Evolutionary conservation across 2,329 filamentous ascomycete genomes (phyloP).

Genomic region (Aspergillus fumigatiaffinis): DNA sequence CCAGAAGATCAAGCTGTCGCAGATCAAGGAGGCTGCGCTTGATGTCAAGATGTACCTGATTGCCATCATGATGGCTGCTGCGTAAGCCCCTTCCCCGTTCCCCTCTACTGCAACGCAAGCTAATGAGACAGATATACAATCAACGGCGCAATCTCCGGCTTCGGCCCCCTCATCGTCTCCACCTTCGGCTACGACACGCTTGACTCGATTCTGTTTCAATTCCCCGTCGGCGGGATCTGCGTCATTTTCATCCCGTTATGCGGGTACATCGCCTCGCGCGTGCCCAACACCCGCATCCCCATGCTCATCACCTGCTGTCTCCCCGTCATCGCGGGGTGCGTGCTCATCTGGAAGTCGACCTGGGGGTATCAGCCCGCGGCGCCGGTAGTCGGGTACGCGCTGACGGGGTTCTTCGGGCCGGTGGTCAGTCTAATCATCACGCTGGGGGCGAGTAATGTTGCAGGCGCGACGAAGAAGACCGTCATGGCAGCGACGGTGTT

Average conservation of each 20-base stretch:
- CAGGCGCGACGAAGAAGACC: conserved; percentile 73
- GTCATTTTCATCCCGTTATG: conserved; percentile 63
- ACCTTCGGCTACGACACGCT: conserved; percentile 65
- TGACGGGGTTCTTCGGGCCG: conserved; percentile 69
- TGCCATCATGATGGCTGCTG: conserved; percentile 64
- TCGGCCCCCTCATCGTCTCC: conserved; percentile 67
- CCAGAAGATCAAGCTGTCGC: conserved; percentile 55
- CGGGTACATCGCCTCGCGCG: conserved; percentile 59
- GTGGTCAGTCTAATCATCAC: conserved; percentile 62
- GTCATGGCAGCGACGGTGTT: conserved; percentile 72
- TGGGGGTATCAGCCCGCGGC: conserved; percentile 63
- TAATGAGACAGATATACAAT: conserved; percentile 55
- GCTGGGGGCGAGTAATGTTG: conserved; percentile 64
- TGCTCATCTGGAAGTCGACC: conserved; percentile 66
- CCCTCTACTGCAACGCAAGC: neutral
- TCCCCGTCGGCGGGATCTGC: conserved; percentile 68
- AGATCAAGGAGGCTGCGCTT: conserved; percentile 55
- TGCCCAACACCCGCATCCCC: conserved; percentile 61
- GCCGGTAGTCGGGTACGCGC: conserved; percentile 66
- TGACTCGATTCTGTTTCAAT: conserved; percentile 68
- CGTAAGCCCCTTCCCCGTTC: conserved; percentile 30
- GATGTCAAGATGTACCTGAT: conserved; percentile 64
- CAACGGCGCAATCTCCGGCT: conserved; percentile 67
- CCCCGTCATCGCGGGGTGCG: conserved; percentile 70
- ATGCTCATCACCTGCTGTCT: conserved; percentile 65